Base-by-base conservation (phyloP, 768 basidiomycete genomes). In the Serendipita sp. region DNA sequence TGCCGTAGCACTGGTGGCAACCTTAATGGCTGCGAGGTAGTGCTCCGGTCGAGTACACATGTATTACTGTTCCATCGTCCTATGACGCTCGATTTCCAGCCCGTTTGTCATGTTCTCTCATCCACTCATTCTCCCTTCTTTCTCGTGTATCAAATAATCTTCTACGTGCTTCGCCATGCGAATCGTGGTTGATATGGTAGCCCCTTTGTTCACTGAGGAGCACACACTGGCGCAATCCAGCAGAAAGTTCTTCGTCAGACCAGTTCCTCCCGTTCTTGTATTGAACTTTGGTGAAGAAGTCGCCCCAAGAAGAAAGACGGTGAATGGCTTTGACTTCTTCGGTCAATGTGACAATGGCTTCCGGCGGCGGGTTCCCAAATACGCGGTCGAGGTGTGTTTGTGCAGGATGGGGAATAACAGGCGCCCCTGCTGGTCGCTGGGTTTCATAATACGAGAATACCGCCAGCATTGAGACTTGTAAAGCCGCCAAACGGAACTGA, bases 201-300 rank as follows among this genome's bases (percentile, higher is more conserved):
- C 56, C 56, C 2, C 56, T 10, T 35, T 60, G 56, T 30, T 60
- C 56, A 30, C 56, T 60, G 56, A 32, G 56, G 16, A 60, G 28
- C 11, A 60, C 32, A 30, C 56, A 60, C 32, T 60, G 56, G 8
- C 56, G 56, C n/a, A 60, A 18, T 28, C 28, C 56, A 60, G 56
- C 28, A 1, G 56, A 32, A 18, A 60, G 56, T 34, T 60, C 56
- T 23, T 32, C 56, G 8, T 36, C 30, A 2, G 18, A 30, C 56
- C 56, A 60, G 16, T 28, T 35, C 34, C 16, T 34, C 30, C 56
- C 56, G 34, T 60, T 60, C 32, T 60, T 36, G n/a, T 60, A 60
- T 60, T 60, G 56, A n/a, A 60, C 56, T 60, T 60, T 60, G 0
- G 56, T 60, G 56, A 60, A 60, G 56, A 60, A 35, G 16, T 60